Evolutionary conservation across 1,284 basidiomycete species (phyloP), one percentile per base, ranked within the genome.

Genomic region (Fomitiporia mediterranea): DNA sequence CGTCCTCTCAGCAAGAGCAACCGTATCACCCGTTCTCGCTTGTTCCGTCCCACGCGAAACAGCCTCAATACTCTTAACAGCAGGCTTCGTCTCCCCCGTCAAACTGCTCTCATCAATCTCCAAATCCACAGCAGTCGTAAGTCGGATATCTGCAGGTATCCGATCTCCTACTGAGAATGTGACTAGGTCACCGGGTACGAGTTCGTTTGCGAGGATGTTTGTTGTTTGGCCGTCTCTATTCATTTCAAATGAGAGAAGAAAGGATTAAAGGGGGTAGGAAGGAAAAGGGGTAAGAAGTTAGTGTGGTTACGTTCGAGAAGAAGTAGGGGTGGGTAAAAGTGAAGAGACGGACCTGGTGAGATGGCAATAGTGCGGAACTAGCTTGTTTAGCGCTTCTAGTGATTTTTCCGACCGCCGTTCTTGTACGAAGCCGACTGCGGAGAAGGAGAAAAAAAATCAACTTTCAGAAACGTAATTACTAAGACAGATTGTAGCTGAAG

Each of bases 341-440:
- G 35, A 55, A 25, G 53, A 27, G 23, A 64, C 79, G 28, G 66
- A 89, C 81, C 94, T 87, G 49, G 92, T 77, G 55, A 98, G 83
- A 68, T 97, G 91, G 68, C 93, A 97, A 69, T 95, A 93, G 67
- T 98, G 95, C 0, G 95, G 95, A 9, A 97, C 94, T 38, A 97
- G 88, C 71, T 96, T 97, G 75, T 94, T 97, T 28, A 98, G 78
- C 0, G 96, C 94, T 70, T 97, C 93, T 25, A 98, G 76, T 55
- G 89, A 93, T 73, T 98, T 89, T 71, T 98, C 96, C 0, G 94
- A 98, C 39, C 95, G 80, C 61, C 90, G 86, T 72, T 98, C 95
- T 70, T 98, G 95, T 35, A 98, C 85, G 66, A 98, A 98, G 0
- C 93, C 96, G 59, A 98, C 95, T 94, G n/a, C n/a, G n/a, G n/a